phyloP scores from a whole-genome alignment of 352 stramenopile species.

The Pythium rishiriense region DNA sequence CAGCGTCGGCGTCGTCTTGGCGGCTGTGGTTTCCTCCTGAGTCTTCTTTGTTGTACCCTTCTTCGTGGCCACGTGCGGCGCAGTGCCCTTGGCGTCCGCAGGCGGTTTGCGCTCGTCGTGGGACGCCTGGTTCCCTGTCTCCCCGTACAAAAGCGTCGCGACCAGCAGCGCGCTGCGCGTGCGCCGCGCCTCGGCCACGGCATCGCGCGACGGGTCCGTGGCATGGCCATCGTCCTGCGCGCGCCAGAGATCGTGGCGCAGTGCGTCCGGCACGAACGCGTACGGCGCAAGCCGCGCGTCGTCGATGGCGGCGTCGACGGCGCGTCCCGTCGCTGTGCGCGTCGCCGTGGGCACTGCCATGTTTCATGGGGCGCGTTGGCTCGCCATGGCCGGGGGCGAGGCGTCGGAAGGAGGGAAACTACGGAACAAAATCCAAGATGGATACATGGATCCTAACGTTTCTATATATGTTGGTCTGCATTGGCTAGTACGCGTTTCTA shows the following conservation, averaged over 20 bases:
- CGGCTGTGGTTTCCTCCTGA: not conserved
- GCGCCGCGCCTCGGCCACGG: slow-evolving; percentile 35
- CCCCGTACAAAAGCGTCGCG: slow-evolving; percentile 28
- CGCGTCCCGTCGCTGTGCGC: not conserved
- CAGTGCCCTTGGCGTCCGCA: not conserved
- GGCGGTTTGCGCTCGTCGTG: not conserved
- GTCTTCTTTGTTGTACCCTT: not conserved
- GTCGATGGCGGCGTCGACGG: not conserved
- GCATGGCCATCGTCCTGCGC: not conserved
- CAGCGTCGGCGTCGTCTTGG: slow-evolving; percentile 1
- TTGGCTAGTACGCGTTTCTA: not conserved
- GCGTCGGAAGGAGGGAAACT: not conserved
- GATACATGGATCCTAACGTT: not conserved
- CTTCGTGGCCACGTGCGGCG: not conserved
- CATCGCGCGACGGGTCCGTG: not conserved
- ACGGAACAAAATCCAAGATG: not conserved
- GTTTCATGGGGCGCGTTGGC: no score
- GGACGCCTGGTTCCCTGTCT: not conserved
- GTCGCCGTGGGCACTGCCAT: no score
- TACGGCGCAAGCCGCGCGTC: slow-evolving; percentile 1
- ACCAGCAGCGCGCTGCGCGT: slow-evolving; percentile 59
- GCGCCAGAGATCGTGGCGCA: slow-evolving; percentile 48
- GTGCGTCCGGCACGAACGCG: slow-evolving; percentile 22
- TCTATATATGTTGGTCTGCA: not conserved
- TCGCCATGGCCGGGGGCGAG: no score